phyloP scores from a whole-genome alignment of 2,329 filamentous ascomycete genomes.

The Proliferodiscus dingleyae region DNA sequence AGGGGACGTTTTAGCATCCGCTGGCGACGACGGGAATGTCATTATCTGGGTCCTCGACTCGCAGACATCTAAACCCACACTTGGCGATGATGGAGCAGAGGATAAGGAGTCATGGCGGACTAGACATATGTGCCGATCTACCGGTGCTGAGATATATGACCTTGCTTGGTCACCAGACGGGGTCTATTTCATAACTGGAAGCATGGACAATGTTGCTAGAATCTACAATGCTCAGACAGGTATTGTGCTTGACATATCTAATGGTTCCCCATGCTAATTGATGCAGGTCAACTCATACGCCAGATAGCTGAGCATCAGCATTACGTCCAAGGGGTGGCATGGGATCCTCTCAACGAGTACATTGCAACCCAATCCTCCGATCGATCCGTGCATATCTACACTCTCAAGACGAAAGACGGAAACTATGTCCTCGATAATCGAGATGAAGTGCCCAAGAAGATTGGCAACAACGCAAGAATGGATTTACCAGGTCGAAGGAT shows the following conservation, averaged over 20 bases:
- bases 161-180: slow-evolving; percentile 98
- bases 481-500: slow-evolving; percentile 89
- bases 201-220: slow-evolving; percentile 97
- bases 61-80: slow-evolving; percentile 60
- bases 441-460: slow-evolving; percentile 62
- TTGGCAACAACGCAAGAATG: slow-evolving; percentile 74
- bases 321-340: slow-evolving; percentile 96
- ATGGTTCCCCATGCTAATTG: slow-evolving; percentile 12
- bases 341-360: slow-evolving; percentile 97
- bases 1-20: slow-evolving; percentile 92
- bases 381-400: slow-evolving; percentile 96
- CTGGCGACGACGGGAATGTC: slow-evolving; percentile 95
- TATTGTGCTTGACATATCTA: slow-evolving; percentile 36
- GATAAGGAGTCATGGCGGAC: slow-evolving; percentile 97
- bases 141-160: slow-evolving; percentile 95
- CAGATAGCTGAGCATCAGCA: slow-evolving; percentile 97
- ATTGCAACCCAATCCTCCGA: slow-evolving; percentile 98
- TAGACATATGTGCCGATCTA: slow-evolving; percentile 96
- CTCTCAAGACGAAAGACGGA: slow-evolving; percentile 90
- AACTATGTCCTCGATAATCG: slow-evolving; percentile 74
- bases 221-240: slow-evolving; percentile 94
- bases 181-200: slow-evolving; percentile 92
- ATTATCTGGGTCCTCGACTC: slow-evolving; percentile 86
- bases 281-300: slow-evolving; percentile 61
- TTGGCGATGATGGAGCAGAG: slow-evolving; percentile 80